These are phyloP conservation scores for Rhizophlyctis rosea DNA, from an alignment of 192 early-diverging fungal species.

Conservation along the genomic window DNA sequence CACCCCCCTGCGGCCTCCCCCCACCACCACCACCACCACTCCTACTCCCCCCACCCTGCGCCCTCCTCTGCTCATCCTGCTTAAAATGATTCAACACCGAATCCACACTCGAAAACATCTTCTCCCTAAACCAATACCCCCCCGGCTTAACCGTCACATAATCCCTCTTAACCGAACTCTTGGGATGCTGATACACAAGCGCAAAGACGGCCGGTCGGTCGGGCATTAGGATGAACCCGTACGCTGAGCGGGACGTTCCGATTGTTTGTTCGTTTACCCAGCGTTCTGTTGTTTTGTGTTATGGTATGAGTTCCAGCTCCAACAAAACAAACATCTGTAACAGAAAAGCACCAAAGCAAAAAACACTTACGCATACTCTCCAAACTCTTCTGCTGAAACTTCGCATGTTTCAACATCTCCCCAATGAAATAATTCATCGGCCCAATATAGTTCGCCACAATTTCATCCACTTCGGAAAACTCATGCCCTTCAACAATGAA, in stretches of 20 bases:
- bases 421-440: conserved; percentile 71
- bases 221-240: conserved; percentile 73
- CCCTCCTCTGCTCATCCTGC: conserved; percentile 33
- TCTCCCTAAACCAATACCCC: conserved; percentile 69
- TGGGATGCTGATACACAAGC: conserved; percentile 74
- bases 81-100: conserved; percentile 77
- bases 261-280: conserved; percentile 37
- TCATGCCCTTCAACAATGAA: conserved; percentile 65
- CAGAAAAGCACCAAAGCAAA: conserved; percentile 43
- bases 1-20: too few relatives aligned
- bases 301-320: conserved; percentile 42
- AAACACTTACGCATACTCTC: conserved; percentile 56
- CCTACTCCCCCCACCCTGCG: conserved; percentile 6
- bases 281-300: conserved; percentile 38
- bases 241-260: conserved; percentile 69
- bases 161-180: conserved; percentile 62
- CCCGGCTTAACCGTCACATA: conserved; percentile 74
- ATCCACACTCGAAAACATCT: conserved; percentile 64
- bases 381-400: conserved; percentile 67
- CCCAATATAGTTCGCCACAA: conserved; percentile 87
- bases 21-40: too few relatives aligned
- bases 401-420: conserved; percentile 66
- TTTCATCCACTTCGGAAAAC: conserved; percentile 88
- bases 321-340: too few relatives aligned
- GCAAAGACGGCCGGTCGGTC: conserved; percentile 69